Conservation (phyloP, 2,329 filamentous ascomycete genomes). For the Furcasterigmium furcatum region DNA sequence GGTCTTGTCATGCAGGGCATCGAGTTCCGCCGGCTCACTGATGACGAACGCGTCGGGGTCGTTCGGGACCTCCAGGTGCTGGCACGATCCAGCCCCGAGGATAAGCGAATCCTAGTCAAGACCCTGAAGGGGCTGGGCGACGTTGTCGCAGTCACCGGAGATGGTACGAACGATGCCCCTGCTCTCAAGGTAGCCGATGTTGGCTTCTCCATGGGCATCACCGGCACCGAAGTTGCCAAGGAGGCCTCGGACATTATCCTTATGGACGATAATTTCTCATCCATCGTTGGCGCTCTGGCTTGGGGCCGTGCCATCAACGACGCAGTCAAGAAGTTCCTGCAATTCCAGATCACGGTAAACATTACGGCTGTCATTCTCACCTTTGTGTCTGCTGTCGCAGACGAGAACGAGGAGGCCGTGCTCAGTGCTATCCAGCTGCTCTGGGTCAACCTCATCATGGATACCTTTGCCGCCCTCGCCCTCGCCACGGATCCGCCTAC, state of each 20-base stretch:
- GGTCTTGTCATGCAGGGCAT: slow-evolving; percentile 59
- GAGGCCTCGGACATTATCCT: slow-evolving; percentile 60
- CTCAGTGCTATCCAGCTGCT: slow-evolving; percentile 76
- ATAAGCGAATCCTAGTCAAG: slow-evolving; percentile 64
- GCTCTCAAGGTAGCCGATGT: slow-evolving; percentile 65
- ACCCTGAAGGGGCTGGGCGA: slow-evolving; percentile 62
- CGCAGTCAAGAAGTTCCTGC: slow-evolving; percentile 62
- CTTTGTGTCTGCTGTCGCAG: slow-evolving; percentile 73
- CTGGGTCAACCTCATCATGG: slow-evolving; percentile 85
- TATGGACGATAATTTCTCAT: slow-evolving; percentile 60
- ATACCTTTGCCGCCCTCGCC: slow-evolving; percentile 77
- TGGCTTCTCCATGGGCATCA: slow-evolving; percentile 67
- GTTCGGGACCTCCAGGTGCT: slow-evolving; percentile 55
- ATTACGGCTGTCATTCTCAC: slow-evolving; percentile 77
- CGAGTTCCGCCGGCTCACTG: slow-evolving; percentile 50
- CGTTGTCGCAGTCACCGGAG: slow-evolving; percentile 64
- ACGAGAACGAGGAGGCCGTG: slow-evolving; percentile 59
- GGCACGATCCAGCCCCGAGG: slow-evolving; percentile 66
- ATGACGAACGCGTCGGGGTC: slow-evolving; percentile 43
- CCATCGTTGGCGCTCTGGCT: slow-evolving; percentile 59
- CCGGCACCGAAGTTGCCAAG: slow-evolving; percentile 62
- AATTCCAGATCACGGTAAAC: slow-evolving; percentile 70
- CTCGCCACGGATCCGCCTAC: slow-evolving; percentile 73
- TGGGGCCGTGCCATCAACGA: slow-evolving; percentile 64
- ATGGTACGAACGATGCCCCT: slow-evolving; percentile 65